A percentile compares a stretch with the other conserved stretches of the same genome.
Evolutionary conservation across 2,329 filamentous ascomycete species (phyloP).

Genomic region (Arthrobotrys entomopaga): DNA sequence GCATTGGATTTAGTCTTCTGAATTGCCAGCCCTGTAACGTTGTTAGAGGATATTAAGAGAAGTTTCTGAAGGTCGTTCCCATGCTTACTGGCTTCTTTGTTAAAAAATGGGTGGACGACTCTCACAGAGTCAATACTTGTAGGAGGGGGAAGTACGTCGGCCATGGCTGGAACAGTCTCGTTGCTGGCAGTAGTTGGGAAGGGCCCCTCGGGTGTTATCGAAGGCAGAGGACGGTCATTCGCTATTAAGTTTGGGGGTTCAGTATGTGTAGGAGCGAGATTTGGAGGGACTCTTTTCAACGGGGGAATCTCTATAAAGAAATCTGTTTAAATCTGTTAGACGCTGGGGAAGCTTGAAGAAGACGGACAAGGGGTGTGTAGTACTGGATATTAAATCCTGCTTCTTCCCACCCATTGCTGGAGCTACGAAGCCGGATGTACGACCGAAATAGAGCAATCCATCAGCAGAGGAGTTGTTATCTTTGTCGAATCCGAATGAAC

Average conservation of each 20-base stretch:
- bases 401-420: slow-evolving; percentile 53
- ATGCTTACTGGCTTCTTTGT: slow-evolving; percentile 40
- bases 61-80: background rate
- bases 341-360: background rate
- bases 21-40: slow-evolving; percentile 27
- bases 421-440: slow-evolving; percentile 40
- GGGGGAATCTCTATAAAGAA: slow-evolving; percentile 51
- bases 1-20: slow-evolving; percentile 29
- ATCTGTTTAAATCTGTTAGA: slow-evolving; percentile 29
- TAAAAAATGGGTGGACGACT: slow-evolving; percentile 44
- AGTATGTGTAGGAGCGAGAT: background rate
- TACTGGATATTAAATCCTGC: slow-evolving; percentile 49
- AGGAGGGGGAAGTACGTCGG: slow-evolving; percentile 16
- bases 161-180: slow-evolving; percentile 3
- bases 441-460: slow-evolving; percentile 18
- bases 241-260: background rate
- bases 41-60: background rate
- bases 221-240: background rate
- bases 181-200: slow-evolving; percentile 11
- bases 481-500: background rate
- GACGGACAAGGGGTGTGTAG: background rate
- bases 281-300: slow-evolving; percentile 10
- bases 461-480: slow-evolving; percentile 16
- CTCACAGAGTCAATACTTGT: slow-evolving; percentile 12
- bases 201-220: background rate